phyloP scores from a whole-genome alignment of 371 early-diverging fungal species.

The Mucor circinelloides region DNA sequence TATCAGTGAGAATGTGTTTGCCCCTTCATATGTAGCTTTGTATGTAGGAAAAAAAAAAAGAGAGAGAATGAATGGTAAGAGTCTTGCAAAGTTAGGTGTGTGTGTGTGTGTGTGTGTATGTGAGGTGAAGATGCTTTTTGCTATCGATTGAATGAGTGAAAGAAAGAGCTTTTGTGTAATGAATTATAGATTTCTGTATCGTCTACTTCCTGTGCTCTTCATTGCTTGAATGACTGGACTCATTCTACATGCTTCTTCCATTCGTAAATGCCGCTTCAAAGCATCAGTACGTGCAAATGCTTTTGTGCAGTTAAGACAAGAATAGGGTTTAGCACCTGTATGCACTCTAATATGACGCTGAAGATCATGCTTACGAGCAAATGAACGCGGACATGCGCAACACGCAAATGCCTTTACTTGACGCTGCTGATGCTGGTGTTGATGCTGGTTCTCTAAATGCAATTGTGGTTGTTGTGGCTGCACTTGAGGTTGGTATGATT shows the following conservation, averaged over 20 bases:
- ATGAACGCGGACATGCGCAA: conserved; percentile 31
- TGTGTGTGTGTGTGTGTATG: too few species aligned
- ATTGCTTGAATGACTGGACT: conserved; percentile 51
- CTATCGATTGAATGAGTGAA: not conserved
- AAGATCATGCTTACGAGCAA: conserved; percentile 53
- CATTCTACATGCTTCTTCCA: conserved; percentile 52
- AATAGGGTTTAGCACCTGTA: conserved; percentile 66
- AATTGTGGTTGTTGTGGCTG: not conserved
- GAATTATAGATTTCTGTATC: conserved; percentile 32
- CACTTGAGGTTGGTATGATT: not conserved
- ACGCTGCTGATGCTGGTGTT: not conserved
- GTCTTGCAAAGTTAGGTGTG: not conserved
- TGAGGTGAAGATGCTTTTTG: not conserved
- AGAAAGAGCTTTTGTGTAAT: not conserved
- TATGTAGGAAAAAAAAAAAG: not conserved
- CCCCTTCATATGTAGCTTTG: not conserved
- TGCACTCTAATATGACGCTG: conserved; percentile 57
- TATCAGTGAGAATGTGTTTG: not conserved
- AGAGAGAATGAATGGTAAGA: not conserved
- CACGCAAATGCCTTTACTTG: conserved; percentile 13
- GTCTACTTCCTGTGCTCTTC: conserved; percentile 36
- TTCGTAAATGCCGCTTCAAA: conserved; percentile 60
- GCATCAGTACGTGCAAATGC: conserved; percentile 72
- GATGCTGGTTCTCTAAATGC: not conserved
- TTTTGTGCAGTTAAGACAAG: conserved; percentile 60